These are phyloP conservation scores for Allium sativum DNA, from an alignment of 106 monocot species.

Conservation along the genomic window DNA sequence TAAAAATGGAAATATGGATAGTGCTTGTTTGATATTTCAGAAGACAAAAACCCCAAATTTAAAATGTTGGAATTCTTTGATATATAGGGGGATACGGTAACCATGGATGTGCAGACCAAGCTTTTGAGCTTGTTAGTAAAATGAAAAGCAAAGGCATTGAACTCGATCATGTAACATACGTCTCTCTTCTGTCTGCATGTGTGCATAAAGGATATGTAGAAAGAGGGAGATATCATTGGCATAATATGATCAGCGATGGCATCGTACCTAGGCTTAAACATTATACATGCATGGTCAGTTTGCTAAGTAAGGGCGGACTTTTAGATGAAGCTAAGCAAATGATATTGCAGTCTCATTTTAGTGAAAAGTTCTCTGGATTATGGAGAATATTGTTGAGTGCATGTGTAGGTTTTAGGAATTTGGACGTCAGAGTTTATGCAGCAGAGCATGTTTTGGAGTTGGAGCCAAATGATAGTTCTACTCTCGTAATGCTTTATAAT, in stretches of 20 bases:
- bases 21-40: slow-evolving; percentile 37
- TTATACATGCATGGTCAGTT: slow-evolving; percentile 67
- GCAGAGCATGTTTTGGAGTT: slow-evolving; percentile 34
- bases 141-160: slow-evolving; percentile 41
- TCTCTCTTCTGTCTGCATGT: slow-evolving; percentile 78
- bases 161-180: slow-evolving; percentile 67
- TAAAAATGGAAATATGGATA: slow-evolving; percentile 56
- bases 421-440: slow-evolving; percentile 40
- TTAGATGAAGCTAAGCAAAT: slow-evolving; percentile 63
- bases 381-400: slow-evolving; percentile 81
- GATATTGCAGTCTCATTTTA: slow-evolving; percentile 50
- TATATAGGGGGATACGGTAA: slow-evolving; percentile 71
- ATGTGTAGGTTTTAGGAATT: slow-evolving; percentile 37
- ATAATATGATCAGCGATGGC: slow-evolving; percentile 55
- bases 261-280: slow-evolving; percentile 58
- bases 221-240: slow-evolving; percentile 73
- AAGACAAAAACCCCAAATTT: slow-evolving; percentile 42
- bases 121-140: slow-evolving; percentile 49
- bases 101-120: slow-evolving; percentile 48
- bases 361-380: slow-evolving; percentile 34
- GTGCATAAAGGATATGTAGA: slow-evolving; percentile 59
- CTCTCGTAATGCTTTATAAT: slow-evolving; percentile 68
- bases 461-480: slow-evolving; percentile 59
- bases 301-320: slow-evolving; percentile 54
- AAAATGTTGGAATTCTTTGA: slow-evolving; percentile 87